Evolutionary conservation across 768 basidiomycete genomes (phyloP).

Genomic region (Jaapia argillacea): DNA sequence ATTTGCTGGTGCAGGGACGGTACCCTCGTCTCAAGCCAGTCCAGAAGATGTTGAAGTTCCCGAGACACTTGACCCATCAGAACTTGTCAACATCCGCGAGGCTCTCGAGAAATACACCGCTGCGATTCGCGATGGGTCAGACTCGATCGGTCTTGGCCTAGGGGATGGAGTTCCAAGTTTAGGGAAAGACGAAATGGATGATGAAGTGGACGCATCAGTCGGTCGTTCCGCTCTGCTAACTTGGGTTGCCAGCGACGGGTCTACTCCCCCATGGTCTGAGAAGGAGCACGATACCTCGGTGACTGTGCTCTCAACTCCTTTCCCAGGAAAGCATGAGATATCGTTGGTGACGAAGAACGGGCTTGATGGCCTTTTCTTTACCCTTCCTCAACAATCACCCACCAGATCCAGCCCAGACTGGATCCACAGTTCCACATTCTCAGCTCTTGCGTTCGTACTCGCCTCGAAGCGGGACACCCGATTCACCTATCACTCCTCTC

Average conservation of each 20-base stretch:
- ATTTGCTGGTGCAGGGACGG: constrained; percentile 52
- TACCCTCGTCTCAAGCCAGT: constrained; percentile 20
- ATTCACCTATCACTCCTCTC: constrained; percentile 65
- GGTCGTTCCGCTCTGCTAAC: constrained; percentile 59
- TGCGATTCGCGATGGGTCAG: constrained; percentile 46
- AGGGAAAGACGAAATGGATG: constrained; percentile 83
- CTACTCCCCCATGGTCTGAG: constrained; percentile 31
- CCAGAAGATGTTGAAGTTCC: constrained; percentile 58
- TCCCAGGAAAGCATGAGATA: constrained; percentile 43
- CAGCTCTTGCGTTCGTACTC: constrained; percentile 87
- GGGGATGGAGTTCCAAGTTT: constrained; percentile 71
- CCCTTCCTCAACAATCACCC: no score
- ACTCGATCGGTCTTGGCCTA: constrained; percentile 50
- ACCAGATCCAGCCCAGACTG: constrained; percentile 19
- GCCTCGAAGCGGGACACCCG: constrained; percentile 87
- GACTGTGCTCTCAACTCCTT: constrained; percentile 56
- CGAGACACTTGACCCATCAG: constrained; percentile 83
- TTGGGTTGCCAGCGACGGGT: constrained; percentile 50
- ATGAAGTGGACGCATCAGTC: constrained; percentile 71
- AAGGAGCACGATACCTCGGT: constrained; percentile 26
- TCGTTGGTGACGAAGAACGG: constrained; percentile 58
- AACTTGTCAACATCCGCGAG: constrained; percentile 71
- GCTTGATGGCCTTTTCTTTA: constrained; percentile 24
- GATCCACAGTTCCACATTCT: constrained; percentile 75
- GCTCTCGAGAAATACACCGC: constrained; percentile 80